phyloP scores from a whole-genome alignment of 1,139 yeast species.

The Magnusiomyces starmeri region DNA sequence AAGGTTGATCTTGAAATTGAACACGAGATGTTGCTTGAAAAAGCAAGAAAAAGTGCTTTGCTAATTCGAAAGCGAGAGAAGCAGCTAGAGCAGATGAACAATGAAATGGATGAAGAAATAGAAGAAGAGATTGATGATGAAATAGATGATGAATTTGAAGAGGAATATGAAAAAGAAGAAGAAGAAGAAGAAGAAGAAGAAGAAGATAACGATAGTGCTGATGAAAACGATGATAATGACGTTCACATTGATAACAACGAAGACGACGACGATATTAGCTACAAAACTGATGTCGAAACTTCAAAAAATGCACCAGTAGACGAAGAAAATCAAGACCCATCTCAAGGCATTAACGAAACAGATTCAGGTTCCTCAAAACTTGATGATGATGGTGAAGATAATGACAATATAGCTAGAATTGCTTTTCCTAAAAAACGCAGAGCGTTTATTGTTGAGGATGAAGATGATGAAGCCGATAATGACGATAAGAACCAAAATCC shows the following conservation, averaged over 20 bases:
- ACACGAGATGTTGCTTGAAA: background rate
- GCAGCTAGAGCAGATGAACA: background rate
- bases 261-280: no score
- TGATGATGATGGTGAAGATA: background rate
- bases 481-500: background rate
- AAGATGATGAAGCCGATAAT: background rate
- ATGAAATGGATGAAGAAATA: constrained; percentile 6
- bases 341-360: background rate
- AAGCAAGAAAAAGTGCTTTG: background rate
- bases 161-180: background rate
- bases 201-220: background rate
- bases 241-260: background rate
- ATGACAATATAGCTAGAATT: background rate
- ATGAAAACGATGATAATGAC: no score
- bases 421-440: background rate
- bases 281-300: no score
- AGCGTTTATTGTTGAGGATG: background rate
- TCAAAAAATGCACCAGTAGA: background rate
- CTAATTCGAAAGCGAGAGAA: background rate
- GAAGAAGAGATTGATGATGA: constrained; percentile 9
- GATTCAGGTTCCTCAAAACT: background rate
- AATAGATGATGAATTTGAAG: background rate
- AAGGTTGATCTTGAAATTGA: background rate
- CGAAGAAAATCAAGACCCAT: background rate
- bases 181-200: background rate